Conservation (phyloP, 78 protist species). For the Emiliania huxleyi region DNA sequence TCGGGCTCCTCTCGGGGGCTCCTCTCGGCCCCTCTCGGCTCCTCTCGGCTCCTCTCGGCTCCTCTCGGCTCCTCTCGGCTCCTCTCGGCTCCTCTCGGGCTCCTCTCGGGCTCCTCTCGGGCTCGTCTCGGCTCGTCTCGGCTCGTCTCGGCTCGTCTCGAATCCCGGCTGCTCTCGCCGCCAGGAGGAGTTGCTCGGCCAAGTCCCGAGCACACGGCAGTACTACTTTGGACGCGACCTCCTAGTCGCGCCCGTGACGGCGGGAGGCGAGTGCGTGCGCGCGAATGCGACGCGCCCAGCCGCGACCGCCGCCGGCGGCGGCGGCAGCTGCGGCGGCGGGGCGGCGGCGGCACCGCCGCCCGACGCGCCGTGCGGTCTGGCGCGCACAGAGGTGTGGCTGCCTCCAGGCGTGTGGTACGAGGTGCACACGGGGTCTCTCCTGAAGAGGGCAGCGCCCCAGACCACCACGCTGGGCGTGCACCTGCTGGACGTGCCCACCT, state of each 20-base stretch:
- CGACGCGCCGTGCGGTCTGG: neutral
- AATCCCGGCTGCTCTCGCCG: too few species aligned
- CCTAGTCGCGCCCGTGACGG: slow-evolving; percentile 48
- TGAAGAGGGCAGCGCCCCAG: neutral
- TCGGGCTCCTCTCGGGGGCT: too few species aligned
- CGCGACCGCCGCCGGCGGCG: neutral
- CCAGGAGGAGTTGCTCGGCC: neutral
- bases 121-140: too few species aligned
- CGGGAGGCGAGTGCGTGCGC: neutral
- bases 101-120: too few species aligned
- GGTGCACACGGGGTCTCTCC: neutral
- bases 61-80: too few species aligned
- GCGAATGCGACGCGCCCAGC: too few species aligned
- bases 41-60: too few species aligned
- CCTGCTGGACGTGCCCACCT: slow-evolving; percentile 14
- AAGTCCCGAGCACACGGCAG: slow-evolving; percentile 13
- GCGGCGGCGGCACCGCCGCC: neutral
- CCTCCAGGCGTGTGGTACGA: slow-evolving; percentile 49
- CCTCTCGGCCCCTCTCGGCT: too few species aligned
- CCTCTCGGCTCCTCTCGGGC: too few species aligned
- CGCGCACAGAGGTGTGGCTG: neutral
- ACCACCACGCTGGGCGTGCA: neutral
- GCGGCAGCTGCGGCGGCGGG: neutral
- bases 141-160: too few species aligned
- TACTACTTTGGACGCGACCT: slow-evolving; percentile 56